Evolutionary conservation across 768 basidiomycete genomes (phyloP), one percentile per base, ranked within the genome.

Genomic region (Psilocybe tampanensis): DNA sequence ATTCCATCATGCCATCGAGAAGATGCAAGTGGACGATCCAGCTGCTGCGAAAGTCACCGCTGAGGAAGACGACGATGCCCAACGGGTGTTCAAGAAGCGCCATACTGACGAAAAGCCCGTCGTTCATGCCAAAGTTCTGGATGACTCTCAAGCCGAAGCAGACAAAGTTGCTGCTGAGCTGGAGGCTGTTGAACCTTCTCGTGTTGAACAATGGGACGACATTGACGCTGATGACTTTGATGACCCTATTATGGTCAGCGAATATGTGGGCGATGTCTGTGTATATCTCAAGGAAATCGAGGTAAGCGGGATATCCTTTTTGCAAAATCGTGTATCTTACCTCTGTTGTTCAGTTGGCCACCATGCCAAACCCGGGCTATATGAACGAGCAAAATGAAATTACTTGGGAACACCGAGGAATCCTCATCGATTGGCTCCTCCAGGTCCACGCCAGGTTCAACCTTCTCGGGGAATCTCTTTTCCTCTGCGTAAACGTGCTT

Each of bases 171-270:
- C 76, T n/a, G 72, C 70, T 2, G 74, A 76, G 13, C 76, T 82
- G 22, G 76, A 75, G 12, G 61, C 70, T 26, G 71, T 74, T n/a
- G 75, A 74, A n/a, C 54, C 79, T 75, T 54, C 79, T 78, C 26
- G 18, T 29, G 60, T 62, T 76, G 66, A 76, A 80, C 68, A 68
- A 15, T 98, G 94, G 95, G 90, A 90, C 26, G 96, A 98, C 66
- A 81, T 98, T 15, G 97, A 99, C 61, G 88, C 86, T 1, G 94
- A 95, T 44, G 97, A 99, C 68, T 82, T 75, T 18, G 94, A 95
- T 48, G 96, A 99, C 67, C 97, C 96, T 13, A 79, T 93, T 58
- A 98, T 98, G 95, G 95, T 97, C 62, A 90, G 89, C 75, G 94
- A 98, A 73, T 99, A 99, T 67, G 95, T 97, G 49, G 79, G 79